phyloP scores from a whole-genome alignment of 2,329 filamentous ascomycete genomes.

The Trichophyton rubrum region DNA sequence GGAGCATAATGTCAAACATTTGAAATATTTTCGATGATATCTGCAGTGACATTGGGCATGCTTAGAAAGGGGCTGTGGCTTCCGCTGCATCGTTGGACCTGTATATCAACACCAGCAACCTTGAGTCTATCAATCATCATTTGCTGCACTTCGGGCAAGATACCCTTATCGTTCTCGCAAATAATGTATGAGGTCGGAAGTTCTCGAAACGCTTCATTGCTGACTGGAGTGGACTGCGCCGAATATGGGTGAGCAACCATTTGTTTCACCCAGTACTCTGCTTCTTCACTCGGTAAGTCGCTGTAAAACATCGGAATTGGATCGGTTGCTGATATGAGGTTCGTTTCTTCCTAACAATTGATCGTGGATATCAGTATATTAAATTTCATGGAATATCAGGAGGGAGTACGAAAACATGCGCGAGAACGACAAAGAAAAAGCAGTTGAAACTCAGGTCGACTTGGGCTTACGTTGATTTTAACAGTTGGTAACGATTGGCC shows the following conservation, averaged over 20 bases:
- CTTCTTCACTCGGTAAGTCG: slow-evolving; percentile 5
- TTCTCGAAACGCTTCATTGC: slow-evolving; percentile 9
- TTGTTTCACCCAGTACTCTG: slow-evolving; percentile 5
- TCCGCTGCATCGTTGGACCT: neutral
- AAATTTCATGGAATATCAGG: neutral
- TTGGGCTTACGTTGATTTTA: slow-evolving; percentile 2
- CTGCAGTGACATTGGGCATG: slow-evolving; percentile 3
- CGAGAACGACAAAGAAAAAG: neutral
- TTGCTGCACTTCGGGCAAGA: slow-evolving; percentile 5
- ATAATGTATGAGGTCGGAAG: slow-evolving; percentile 9
- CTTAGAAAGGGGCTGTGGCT: slow-evolving; percentile 7
- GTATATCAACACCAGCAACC: slow-evolving; percentile 3
- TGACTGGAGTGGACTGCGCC: slow-evolving; percentile 4
- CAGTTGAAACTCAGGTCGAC: neutral
- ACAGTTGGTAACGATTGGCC: slow-evolving; percentile 2
- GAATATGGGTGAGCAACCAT: slow-evolving; percentile 6
- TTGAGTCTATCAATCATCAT: slow-evolving; percentile 3
- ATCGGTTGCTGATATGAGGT: neutral
- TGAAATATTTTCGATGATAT: slow-evolving; percentile 3
- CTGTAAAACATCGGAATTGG: slow-evolving; percentile 5
- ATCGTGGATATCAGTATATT: neutral
- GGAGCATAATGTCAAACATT: neutral
- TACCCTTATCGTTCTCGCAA: slow-evolving; percentile 7
- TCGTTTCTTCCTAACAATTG: slow-evolving; percentile 1
- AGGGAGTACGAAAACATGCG: neutral